Conservation (phyloP, 1,284 basidiomycete species). For the Ganoderma leucocontextum region DNA sequence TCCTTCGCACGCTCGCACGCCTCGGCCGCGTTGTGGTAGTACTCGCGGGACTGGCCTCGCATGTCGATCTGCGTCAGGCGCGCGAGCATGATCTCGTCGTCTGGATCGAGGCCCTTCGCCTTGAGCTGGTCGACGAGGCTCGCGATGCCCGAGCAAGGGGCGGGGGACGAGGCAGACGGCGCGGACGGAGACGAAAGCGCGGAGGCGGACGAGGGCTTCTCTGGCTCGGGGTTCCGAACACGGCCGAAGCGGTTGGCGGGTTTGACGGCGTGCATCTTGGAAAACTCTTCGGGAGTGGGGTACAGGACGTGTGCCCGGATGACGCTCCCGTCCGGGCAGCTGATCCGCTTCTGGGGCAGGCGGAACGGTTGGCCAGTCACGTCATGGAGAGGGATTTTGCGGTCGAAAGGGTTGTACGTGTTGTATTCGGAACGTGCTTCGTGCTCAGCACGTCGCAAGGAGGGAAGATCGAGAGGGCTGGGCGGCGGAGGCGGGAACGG, state of each 20-base stretch:
- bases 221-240: not conserved
- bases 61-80: slow-evolving; percentile 10
- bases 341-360: not conserved
- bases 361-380: not conserved
- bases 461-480: not conserved
- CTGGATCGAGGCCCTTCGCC: slow-evolving; percentile 14
- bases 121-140: slow-evolving; percentile 21
- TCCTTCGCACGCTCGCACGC: slow-evolving; percentile 4
- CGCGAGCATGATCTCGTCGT: slow-evolving; percentile 22
- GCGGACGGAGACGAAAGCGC: not conserved
- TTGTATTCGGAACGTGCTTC: not conserved
- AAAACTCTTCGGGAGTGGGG: slow-evolving; percentile 9
- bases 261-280: slow-evolving; percentile 12
- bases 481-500: not conserved
- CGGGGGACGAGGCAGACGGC: not conserved
- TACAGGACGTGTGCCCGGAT: slow-evolving; percentile 8
- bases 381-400: not conserved
- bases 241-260: slow-evolving; percentile 4
- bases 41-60: slow-evolving; percentile 11
- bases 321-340: not conserved
- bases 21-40: slow-evolving; percentile 20
- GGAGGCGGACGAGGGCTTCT: not conserved
- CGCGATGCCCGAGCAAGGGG: slow-evolving; percentile 13
- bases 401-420: not conserved
- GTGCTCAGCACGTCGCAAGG: not conserved